These are phyloP conservation scores for Marsdenia floribunda DNA, from an alignment of 257 asterid species.

Conservation along the genomic window DNA sequence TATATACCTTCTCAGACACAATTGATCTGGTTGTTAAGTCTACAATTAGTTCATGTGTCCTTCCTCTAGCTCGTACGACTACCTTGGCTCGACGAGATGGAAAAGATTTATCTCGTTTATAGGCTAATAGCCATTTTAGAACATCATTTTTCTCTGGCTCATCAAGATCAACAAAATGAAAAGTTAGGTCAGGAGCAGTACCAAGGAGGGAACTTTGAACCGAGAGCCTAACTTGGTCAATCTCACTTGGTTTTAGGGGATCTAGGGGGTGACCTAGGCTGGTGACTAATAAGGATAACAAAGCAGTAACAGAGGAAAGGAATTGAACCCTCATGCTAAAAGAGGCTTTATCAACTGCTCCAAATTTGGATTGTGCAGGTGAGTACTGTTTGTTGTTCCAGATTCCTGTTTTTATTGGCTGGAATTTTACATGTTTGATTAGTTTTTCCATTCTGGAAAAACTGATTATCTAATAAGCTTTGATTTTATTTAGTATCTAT, in stretches of 20 bases:
- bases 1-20: slow-evolving; percentile 35
- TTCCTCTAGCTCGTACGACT: slow-evolving; percentile 36
- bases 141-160: slow-evolving; percentile 61
- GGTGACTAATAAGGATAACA: neutral
- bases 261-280: slow-evolving; percentile 52
- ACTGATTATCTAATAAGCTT: neutral
- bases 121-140: slow-evolving; percentile 39
- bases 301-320: neutral
- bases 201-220: slow-evolving; percentile 34
- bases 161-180: slow-evolving; percentile 58
- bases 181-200: slow-evolving; percentile 36
- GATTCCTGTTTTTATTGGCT: slow-evolving; percentile 4
- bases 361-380: neutral
- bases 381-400: neutral
- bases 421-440: neutral
- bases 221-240: slow-evolving; percentile 30
- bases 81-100: slow-evolving; percentile 45
- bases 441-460: neutral
- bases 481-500: neutral
- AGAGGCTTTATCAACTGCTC: neutral
- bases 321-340: neutral
- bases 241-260: slow-evolving; percentile 55
- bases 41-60: slow-evolving; percentile 44
- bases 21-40: slow-evolving; percentile 32
- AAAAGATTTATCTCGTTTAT: slow-evolving; percentile 13